Evolutionary conservation across 805 yeast genomes (phyloP), one percentile per base, ranked within the genome.

Genomic region (Kuraishia molischiana): DNA sequence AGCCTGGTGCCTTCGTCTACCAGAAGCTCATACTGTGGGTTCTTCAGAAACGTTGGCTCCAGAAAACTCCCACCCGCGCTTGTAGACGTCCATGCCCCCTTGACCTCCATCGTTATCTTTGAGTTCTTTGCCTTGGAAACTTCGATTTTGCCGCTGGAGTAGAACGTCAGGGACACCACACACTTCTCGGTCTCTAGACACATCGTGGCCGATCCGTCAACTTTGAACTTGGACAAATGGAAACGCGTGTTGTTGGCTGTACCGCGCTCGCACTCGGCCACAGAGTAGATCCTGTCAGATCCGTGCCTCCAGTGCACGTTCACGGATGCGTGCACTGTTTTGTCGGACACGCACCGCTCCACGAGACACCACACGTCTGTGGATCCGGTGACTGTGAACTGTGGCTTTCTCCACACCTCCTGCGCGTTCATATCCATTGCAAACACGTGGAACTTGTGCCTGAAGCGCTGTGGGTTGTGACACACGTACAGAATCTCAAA

Each of bases 401-500:
- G 39, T 13, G 35, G 28, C 11, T 31, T 37, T 10, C 24, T 8
- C 26, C 26, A 22, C 11, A 22, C 26, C 11, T 22, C 26, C 26
- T 11, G 8, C 10, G 26, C 11, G 11, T 22, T 22, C 26, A 11
- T 22, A 11, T 22, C 11, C 26, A 22, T 22, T 22, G 11, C 8
- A 11, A 22, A 8, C 11, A 8, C 10, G 8, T 22, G 26, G 11
- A 11, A 8, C 10, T 8, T 22, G 11, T 8, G 11, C 8, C 10
- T 20, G 28, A 61, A 62, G 4, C 49, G 44, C 1, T 35, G 21
- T 0, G 76, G 69, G 40, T 74, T 64, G 90, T 94, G 82, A 51
- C 78, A 83, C 29, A 85, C 41, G 51, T 85, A 85, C 2, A 83
- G 41, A 4, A 66, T 64, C 10, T 61, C 57, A 50, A 75, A 83